phyloP scores from a whole-genome alignment of 2,329 filamentous ascomycete genomes.

The Fonsecaea multimorphosa region DNA sequence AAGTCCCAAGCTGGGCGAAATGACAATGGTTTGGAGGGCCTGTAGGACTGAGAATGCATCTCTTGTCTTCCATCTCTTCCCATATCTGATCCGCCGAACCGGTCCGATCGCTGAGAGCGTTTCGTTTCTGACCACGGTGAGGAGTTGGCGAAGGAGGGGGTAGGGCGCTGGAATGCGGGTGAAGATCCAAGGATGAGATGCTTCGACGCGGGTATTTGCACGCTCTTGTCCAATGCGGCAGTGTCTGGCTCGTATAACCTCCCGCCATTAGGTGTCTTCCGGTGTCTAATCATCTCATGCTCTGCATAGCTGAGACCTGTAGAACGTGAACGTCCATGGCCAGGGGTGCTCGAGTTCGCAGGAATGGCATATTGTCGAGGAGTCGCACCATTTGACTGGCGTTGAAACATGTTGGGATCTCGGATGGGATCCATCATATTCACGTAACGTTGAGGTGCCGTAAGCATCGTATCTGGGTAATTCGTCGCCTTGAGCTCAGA shows the following conservation, averaged over 20 bases:
- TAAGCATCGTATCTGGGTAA: conserved; percentile 27
- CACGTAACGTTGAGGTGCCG: conserved; percentile 21
- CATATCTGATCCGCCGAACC: conserved; percentile 8
- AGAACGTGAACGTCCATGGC: conserved; percentile 26
- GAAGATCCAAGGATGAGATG: conserved; percentile 76
- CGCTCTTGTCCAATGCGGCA: conserved; percentile 72
- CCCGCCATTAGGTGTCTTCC: conserved; percentile 87
- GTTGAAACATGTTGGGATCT: conserved; percentile 27
- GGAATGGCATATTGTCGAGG: conserved; percentile 38
- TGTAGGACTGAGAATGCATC: conserved; percentile 22
- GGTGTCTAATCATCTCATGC: conserved; percentile 71
- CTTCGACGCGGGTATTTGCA: conserved; percentile 78
- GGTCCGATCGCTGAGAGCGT: conserved; percentile 17
- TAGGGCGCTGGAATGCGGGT: conserved; percentile 39
- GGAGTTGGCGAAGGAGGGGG: conserved; percentile 12
- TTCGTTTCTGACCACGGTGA: conserved; percentile 46
- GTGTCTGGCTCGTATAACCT: conserved; percentile 89
- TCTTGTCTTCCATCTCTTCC: conserved; percentile 28
- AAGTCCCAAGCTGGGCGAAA: conserved; percentile 39
- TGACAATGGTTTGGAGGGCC: conserved; percentile 17
- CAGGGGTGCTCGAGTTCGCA: conserved; percentile 16
- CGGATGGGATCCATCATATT: conserved; percentile 31
- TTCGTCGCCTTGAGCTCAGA: not conserved
- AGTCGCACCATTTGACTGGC: conserved; percentile 20
- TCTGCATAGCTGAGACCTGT: conserved; percentile 49